Evolutionary conservation across 2,329 filamentous ascomycete genomes (phyloP), one percentile per base, ranked within the genome.

Genomic region (Colletotrichum truncatum): DNA sequence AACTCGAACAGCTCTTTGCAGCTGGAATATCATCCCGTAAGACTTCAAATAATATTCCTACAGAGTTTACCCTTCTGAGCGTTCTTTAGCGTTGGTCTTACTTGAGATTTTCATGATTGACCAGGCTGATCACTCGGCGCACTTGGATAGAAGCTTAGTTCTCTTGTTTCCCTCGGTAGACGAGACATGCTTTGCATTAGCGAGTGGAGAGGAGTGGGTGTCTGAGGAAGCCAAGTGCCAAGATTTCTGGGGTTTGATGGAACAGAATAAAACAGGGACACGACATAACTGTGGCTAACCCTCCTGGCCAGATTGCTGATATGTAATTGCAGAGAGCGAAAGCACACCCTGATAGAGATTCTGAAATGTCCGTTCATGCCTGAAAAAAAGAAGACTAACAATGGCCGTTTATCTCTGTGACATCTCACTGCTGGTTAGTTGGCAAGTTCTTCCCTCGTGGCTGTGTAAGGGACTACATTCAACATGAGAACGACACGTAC

Each of bases 131-230:
- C 11, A 23, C 25, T 54, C 6, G 51, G 23, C 38, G 36, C 36
- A 6, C 21, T 41, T 21, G 51, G 9, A 11, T 21, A 21, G 61
- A 64, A 64, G 61, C 61, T 64, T 64, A n/a, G 39, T 39, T 52
- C 59, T 54, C 61, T 64, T 45, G 39, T 38, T n/a, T 64, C 39
- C 12, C 61, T 60, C 55, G 46, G 55, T 55, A 48, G 32, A 48
- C 36, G 26, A 38, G 12, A 38, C 46, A 30, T 34, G 30, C 28
- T 32, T 30, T 53, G 39, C 56, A 49, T 12, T 54, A 54, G 56
- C 48, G 56, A 48, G 55, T 26, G 41, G 41, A 36, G 55, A 32
- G 36, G 48, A 30, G 38, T 45, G 28, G 26, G 56, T 25, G 56
- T 39, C 38, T 18, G 48, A 16, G 28, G 39, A 12, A 46, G 61